Percentiles rank a stretch among this genome's conserved stretches.
Conservation (phyloP, 2,329 filamentous ascomycete species). For the Juglanconis sp. region DNA sequence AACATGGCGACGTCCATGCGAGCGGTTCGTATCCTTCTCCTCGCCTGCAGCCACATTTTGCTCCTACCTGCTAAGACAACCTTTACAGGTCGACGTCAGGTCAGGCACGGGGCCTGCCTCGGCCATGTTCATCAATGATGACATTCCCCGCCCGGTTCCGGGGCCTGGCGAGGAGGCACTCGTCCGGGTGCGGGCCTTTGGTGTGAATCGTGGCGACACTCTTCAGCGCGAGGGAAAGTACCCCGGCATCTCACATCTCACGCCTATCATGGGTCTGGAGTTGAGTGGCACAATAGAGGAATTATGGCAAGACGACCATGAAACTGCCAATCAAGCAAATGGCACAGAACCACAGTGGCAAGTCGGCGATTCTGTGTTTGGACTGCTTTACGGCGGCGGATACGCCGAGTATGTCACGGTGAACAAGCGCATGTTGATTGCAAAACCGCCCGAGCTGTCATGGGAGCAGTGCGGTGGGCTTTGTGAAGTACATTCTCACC, state of each 20-base stretch:
- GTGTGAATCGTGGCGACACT: not conserved
- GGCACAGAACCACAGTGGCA: not conserved
- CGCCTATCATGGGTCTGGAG: not conserved
- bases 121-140: slow-evolving; percentile 3
- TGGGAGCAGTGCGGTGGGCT: not conserved
- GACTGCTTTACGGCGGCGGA: not conserved
- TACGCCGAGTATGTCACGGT: not conserved
- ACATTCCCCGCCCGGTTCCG: not conserved
- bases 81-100: not conserved
- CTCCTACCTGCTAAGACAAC: no score
- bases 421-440: not conserved
- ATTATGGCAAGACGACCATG: not conserved
- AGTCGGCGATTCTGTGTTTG: not conserved
- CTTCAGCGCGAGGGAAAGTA: not conserved
- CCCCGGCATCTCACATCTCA: not conserved
- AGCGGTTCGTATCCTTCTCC: no score
- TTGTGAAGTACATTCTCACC: not conserved
- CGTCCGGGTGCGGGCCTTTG: not conserved
- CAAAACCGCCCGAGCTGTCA: not conserved
- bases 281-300: not conserved
- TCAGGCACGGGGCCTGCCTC: not conserved
- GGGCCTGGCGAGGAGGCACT: not conserved
- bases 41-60: no score
- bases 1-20: no score
- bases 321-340: not conserved